Conservation (phyloP, 345 rosid species). For the Brassica cretica region DNA sequence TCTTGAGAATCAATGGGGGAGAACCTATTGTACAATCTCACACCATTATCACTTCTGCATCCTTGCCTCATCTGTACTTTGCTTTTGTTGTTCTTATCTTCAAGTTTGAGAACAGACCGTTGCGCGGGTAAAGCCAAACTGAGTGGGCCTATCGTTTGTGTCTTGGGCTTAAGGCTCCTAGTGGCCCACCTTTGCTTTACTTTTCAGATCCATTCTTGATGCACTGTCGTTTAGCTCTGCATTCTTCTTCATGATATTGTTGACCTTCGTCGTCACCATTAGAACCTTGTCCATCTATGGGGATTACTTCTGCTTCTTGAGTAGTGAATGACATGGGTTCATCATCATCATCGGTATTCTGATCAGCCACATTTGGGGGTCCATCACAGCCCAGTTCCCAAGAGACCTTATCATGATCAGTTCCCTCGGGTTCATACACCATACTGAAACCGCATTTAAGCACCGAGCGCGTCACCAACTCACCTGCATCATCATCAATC, state of each 20-base stretch:
- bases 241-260: not conserved
- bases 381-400: not conserved
- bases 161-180: too few relatives aligned
- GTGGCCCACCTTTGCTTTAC: too few relatives aligned
- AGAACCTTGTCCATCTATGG: not conserved
- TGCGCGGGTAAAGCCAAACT: too few relatives aligned
- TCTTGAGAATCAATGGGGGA: too few relatives aligned
- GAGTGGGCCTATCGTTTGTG: too few relatives aligned
- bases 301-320: not conserved
- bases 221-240: too few relatives aligned
- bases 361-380: not conserved
- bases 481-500: not conserved
- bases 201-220: too few relatives aligned
- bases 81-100: too few relatives aligned
- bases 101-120: too few relatives aligned
- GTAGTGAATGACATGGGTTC: not conserved
- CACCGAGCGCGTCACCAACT: not conserved
- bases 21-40: too few relatives aligned
- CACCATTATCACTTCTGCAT: too few relatives aligned
- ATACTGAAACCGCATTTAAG: constrained; percentile 14
- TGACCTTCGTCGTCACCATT: not conserved
- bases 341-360: not conserved
- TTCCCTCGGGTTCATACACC: constrained; percentile 7
- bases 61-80: too few relatives aligned
- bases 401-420: constrained; percentile 3